These are phyloP conservation scores for Pholiota microspora DNA, from an alignment of 768 basidiomycete species.

Conservation along the genomic window DNA sequence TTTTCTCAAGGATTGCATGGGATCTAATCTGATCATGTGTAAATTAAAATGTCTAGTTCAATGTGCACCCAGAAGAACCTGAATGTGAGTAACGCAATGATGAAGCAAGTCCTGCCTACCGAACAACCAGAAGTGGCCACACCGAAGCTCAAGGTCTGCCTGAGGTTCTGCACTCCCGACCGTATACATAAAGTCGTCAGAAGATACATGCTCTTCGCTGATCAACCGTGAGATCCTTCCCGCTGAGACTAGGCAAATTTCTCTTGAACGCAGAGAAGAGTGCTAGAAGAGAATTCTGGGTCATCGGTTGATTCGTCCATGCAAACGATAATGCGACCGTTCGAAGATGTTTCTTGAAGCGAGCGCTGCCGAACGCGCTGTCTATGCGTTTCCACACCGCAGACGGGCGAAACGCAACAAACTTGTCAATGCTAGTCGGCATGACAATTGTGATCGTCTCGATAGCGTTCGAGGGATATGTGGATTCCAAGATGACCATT, in stretches of 20 bases:
- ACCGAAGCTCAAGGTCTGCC: too few relatives aligned
- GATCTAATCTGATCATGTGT: background rate
- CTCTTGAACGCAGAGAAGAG: slow-evolving; percentile 1
- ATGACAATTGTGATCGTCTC: slow-evolving; percentile 8
- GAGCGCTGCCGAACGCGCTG: background rate
- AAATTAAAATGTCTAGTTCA: background rate
- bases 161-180: too few relatives aligned
- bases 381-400: slow-evolving; percentile 8
- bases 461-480: slow-evolving; percentile 1
- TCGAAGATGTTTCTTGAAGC: slow-evolving; percentile 2
- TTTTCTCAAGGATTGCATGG: background rate
- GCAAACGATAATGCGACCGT: slow-evolving; percentile 4
- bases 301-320: slow-evolving; percentile 4
- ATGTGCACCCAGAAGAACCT: background rate
- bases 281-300: background rate
- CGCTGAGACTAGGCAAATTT: slow-evolving; percentile 7
- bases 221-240: slow-evolving; percentile 4
- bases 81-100: background rate
- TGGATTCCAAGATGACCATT: slow-evolving; percentile 8
- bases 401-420: background rate
- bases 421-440: slow-evolving; percentile 8
- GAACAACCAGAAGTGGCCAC: background rate
- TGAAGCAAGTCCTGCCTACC: background rate
- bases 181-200: background rate
- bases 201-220: slow-evolving; percentile 3